Conservation (phyloP, 2,329 filamentous ascomycete species). For the Aspergillus novofumigatus region DNA sequence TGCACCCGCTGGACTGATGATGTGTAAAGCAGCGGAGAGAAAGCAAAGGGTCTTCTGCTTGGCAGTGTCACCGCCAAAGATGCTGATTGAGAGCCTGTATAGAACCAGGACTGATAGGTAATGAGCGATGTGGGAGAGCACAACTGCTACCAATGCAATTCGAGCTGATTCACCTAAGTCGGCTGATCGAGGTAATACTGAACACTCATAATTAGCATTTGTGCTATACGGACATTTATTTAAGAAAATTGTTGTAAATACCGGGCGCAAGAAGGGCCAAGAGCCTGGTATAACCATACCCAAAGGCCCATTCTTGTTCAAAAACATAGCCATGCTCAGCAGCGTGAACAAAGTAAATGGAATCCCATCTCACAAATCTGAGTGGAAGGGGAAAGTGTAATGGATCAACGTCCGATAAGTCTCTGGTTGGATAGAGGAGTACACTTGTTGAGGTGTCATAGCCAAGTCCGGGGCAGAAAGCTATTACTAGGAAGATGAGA, state of each 20-base stretch:
- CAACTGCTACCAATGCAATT: slow-evolving; percentile 54
- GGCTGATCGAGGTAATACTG: slow-evolving; percentile 22
- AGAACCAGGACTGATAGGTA: slow-evolving; percentile 69
- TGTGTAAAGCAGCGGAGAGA: slow-evolving; percentile 67
- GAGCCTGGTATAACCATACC: slow-evolving; percentile 50
- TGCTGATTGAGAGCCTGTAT: slow-evolving; percentile 58
- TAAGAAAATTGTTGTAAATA: slow-evolving; percentile 16
- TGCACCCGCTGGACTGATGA: slow-evolving; percentile 80
- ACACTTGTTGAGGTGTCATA: slow-evolving; percentile 62
- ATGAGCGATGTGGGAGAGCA: slow-evolving; percentile 70
- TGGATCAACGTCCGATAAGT: slow-evolving; percentile 1
- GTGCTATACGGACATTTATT: not conserved
- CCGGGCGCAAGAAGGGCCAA: slow-evolving; percentile 36
- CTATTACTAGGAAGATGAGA: slow-evolving; percentile 48
- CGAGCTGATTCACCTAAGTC: slow-evolving; percentile 17
- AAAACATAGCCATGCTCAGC: slow-evolving; percentile 53
- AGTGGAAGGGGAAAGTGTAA: slow-evolving; percentile 24
- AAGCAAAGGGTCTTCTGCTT: slow-evolving; percentile 44
- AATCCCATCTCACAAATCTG: slow-evolving; percentile 59
- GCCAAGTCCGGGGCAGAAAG: slow-evolving; percentile 52
- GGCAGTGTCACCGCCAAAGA: slow-evolving; percentile 46
- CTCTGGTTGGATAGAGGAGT: slow-evolving; percentile 29
- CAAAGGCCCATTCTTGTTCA: slow-evolving; percentile 66
- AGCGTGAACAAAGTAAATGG: slow-evolving; percentile 55
- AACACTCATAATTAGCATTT: slow-evolving; percentile 11